phyloP scores from a whole-genome alignment of 345 rosid genomes.

The Syzygium aqueum region DNA sequence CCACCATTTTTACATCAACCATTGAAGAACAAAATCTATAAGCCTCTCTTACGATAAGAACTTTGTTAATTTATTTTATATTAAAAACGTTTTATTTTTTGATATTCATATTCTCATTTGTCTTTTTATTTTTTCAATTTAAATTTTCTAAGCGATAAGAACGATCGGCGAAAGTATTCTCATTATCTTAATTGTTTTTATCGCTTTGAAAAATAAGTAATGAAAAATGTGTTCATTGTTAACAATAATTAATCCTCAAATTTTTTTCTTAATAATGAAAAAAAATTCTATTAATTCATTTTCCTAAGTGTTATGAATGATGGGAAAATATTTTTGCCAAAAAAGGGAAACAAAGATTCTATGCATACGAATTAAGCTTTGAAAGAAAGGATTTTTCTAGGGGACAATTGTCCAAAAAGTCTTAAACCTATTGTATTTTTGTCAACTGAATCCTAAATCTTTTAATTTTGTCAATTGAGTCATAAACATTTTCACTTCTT shows the following conservation, averaged over 20 bases:
- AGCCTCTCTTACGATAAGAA: neutral
- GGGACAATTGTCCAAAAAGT: no score
- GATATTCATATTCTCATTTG: neutral
- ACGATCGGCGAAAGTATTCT: neutral
- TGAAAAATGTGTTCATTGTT: neutral
- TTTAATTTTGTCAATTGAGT: no score
- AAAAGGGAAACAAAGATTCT: neutral
- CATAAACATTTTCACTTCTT: no score
- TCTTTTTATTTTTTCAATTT: neutral
- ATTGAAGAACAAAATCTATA: neutral
- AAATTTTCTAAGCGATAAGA: neutral
- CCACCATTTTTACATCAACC: neutral
- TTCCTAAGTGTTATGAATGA: neutral
- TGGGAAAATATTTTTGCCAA: neutral
- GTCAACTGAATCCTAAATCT: no score
- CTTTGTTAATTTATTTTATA: neutral
- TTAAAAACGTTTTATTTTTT: neutral
- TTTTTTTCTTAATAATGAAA: neutral
- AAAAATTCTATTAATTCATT: neutral
- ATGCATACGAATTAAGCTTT: neutral
- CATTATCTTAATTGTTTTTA: neutral
- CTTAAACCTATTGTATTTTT: no score
- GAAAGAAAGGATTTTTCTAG: neutral
- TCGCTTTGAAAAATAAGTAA: neutral
- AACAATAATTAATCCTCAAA: no score